phyloP scores from a whole-genome alignment of 116 monocot species.

The Phalaenopsis hybrid region DNA sequence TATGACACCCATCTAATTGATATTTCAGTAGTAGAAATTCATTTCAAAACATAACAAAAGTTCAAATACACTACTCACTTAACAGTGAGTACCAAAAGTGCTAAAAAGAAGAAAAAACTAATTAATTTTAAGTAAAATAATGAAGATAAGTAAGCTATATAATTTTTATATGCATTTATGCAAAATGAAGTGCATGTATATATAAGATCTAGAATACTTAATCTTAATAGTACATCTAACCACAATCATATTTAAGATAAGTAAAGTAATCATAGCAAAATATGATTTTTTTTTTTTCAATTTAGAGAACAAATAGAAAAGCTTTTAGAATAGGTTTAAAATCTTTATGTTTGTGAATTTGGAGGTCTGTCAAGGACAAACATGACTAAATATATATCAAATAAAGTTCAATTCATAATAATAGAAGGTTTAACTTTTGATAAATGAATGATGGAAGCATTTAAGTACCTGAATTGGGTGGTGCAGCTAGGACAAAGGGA shows the following conservation, averaged over 20 bases:
- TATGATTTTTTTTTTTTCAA: neutral
- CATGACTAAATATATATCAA: neutral
- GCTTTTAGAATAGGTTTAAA: neutral
- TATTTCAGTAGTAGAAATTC: too few relatives aligned
- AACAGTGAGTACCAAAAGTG: too few relatives aligned
- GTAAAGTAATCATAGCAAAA: neutral
- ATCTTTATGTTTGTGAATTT: neutral
- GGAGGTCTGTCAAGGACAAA: neutral
- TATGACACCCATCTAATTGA: too few relatives aligned
- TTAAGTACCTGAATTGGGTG: neutral
- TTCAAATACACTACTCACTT: too few relatives aligned
- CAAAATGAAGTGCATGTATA: too few relatives aligned
- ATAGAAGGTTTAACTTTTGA: neutral
- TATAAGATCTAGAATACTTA: neutral
- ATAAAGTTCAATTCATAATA: neutral
- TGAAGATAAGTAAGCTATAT: too few relatives aligned
- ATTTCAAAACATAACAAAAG: too few relatives aligned
- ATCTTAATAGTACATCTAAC: neutral
- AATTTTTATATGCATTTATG: too few relatives aligned
- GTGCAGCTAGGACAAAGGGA: constrained; percentile 3
- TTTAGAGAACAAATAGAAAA: neutral
- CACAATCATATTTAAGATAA: neutral
- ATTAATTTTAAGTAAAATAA: too few relatives aligned
- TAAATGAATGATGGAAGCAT: neutral
- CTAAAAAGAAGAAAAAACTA: too few relatives aligned